A percentile compares a stretch with the other conserved stretches of the same genome.
Conservation (phyloP, 345 rosid genomes). For the Alliaria petiolata region DNA sequence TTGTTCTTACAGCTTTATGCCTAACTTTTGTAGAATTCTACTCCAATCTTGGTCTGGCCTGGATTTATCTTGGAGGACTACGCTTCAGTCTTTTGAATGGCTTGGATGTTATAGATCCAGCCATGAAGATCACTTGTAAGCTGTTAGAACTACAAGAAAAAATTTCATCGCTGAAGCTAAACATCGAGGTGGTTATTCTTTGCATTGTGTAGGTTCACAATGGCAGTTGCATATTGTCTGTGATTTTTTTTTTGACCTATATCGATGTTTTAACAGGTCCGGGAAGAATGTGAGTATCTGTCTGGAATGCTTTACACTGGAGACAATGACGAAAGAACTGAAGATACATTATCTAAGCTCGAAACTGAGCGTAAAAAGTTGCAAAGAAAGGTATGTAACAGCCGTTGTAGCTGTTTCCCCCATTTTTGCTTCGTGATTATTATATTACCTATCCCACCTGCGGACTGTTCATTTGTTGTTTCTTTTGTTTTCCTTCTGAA, state of each 20-base stretch:
- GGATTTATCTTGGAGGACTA: conserved; percentile 72
- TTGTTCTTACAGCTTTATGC: conserved; percentile 12
- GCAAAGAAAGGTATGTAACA: conserved; percentile 57
- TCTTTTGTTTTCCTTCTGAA: conserved; percentile 12
- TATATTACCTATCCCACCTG: neutral
- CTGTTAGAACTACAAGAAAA: conserved; percentile 48
- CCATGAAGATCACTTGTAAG: conserved; percentile 64
- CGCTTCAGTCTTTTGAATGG: conserved; percentile 69
- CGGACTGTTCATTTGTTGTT: conserved; percentile 10
- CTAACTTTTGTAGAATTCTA: conserved; percentile 35
- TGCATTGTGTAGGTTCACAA: conserved; percentile 5
- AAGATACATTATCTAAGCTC: conserved; percentile 43
- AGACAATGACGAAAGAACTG: conserved; percentile 42
- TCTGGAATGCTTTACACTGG: conserved; percentile 57
- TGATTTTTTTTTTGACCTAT: neutral
- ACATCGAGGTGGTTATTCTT: conserved; percentile 55
- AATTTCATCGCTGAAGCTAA: conserved; percentile 58
- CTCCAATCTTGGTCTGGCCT: conserved; percentile 57
- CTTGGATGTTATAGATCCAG: conserved; percentile 75
- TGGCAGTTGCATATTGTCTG: neutral
- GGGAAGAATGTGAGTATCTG: conserved; percentile 66
- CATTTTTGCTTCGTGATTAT: neutral
- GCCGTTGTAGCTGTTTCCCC: neutral
- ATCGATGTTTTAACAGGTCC: conserved; percentile 48
- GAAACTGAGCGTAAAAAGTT: conserved; percentile 46